These are phyloP conservation scores for Thielaviopsis euricoi DNA, from an alignment of 2,329 filamentous ascomycete genomes.

Conservation along the genomic window DNA sequence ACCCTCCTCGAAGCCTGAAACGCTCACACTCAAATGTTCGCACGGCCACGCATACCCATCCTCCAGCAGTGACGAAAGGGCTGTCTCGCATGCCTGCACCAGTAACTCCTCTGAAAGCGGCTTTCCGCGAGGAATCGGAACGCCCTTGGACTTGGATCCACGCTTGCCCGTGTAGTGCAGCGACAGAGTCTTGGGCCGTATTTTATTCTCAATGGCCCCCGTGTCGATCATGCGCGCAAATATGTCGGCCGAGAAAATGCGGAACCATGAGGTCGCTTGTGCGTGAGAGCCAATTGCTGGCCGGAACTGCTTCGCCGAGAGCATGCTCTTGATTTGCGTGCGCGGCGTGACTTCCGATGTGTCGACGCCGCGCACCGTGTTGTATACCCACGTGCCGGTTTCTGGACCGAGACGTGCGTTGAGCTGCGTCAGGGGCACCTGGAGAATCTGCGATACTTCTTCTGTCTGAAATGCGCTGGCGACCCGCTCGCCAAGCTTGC, in stretches of 20 bases:
- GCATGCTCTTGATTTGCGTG: conserved; percentile 92
- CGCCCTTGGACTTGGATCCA: conserved; percentile 59
- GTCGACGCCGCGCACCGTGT: conserved; percentile 73
- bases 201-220: conserved; percentile 71
- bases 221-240: conserved; percentile 81
- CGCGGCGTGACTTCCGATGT: conserved; percentile 74
- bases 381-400: conserved; percentile 71
- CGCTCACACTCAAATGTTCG: conserved; percentile 71
- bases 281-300: conserved; percentile 65
- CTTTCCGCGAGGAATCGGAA: conserved; percentile 61
- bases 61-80: conserved; percentile 57
- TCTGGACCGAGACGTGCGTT: conserved; percentile 68
- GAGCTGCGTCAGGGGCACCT: conserved; percentile 56
- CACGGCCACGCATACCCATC: conserved; percentile 75
- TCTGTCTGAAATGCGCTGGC: conserved; percentile 70
- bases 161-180: conserved; percentile 62
- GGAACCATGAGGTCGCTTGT: conserved; percentile 69
- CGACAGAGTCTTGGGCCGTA: conserved; percentile 71
- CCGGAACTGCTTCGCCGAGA: conserved; percentile 88
- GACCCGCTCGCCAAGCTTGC: conserved; percentile 81
- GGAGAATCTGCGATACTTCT: conserved; percentile 55
- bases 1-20: conserved; percentile 85
- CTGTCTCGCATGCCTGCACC: conserved; percentile 11
- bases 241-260: conserved; percentile 85
- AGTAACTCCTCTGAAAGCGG: conserved; percentile 46